phyloP scores from a whole-genome alignment of 495 filamentous ascomycete species.

The Xylaria grammica region DNA sequence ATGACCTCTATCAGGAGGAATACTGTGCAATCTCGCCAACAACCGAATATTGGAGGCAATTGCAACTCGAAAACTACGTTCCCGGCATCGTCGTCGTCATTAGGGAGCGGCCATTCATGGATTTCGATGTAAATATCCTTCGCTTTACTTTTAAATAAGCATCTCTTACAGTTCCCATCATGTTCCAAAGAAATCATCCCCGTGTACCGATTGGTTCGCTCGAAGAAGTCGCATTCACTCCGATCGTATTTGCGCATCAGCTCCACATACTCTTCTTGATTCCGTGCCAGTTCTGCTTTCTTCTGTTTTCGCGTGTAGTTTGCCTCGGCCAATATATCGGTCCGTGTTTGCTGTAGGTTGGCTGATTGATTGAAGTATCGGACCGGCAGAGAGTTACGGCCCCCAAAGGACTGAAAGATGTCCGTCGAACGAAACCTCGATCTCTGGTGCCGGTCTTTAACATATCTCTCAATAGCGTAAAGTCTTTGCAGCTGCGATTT shows the following conservation, averaged over 20 bases:
- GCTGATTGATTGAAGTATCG: slow-evolving; percentile 59
- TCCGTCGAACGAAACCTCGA: background rate
- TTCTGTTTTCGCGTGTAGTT: no score
- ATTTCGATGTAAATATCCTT: slow-evolving; percentile 51
- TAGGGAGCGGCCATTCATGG: slow-evolving; percentile 68
- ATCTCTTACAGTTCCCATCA: slow-evolving; percentile 38
- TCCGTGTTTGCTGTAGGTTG: no score
- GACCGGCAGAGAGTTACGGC: slow-evolving; percentile 53
- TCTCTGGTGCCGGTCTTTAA: slow-evolving; percentile 39
- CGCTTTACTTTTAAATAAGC: slow-evolving; percentile 31
- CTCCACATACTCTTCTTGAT: no score
- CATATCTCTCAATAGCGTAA: slow-evolving; percentile 53
- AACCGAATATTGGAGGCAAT: slow-evolving; percentile 47
- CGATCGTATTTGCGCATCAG: no score
- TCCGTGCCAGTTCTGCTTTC: no score
- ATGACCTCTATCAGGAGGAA: slow-evolving; percentile 51
- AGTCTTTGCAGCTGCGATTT: slow-evolving; percentile 59
- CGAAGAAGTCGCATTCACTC: slow-evolving; percentile 41
- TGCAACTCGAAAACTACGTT: slow-evolving; percentile 63
- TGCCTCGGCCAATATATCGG: no score
- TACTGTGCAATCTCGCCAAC: slow-evolving; percentile 61
- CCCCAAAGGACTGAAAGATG: slow-evolving; percentile 44
- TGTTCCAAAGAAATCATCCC: slow-evolving; percentile 23
- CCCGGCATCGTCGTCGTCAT: slow-evolving; percentile 38
- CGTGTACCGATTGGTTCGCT: slow-evolving; percentile 25